Evolutionary conservation across 345 rosid species (phyloP).

Genomic region (Gossypium australe): DNA sequence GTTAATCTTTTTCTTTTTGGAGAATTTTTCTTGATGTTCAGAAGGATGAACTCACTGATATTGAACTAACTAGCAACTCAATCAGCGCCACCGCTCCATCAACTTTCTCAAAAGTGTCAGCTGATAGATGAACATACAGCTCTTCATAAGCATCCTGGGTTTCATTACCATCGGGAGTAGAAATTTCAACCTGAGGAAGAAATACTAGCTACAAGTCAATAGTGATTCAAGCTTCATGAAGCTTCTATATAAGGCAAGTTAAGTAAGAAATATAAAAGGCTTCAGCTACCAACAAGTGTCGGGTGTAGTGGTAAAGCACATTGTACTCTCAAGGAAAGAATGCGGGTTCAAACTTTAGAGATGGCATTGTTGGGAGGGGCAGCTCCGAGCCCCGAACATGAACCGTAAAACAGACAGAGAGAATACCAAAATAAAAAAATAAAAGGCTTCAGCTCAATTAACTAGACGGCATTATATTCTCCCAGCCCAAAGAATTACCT

Average conservation of each 20-base stretch:
- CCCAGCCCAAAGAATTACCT: constrained; percentile 37
- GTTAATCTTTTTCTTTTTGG: background rate
- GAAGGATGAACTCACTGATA: constrained; percentile 56
- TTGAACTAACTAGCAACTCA: constrained; percentile 71
- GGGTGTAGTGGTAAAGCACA: too few species aligned
- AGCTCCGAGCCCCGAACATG: too few species aligned
- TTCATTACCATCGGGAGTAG: constrained; percentile 52
- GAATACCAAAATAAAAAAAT: too few species aligned
- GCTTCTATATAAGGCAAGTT: constrained; percentile 1
- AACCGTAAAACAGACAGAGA: too few species aligned
- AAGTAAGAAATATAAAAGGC: background rate
- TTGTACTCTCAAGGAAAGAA: too few species aligned
- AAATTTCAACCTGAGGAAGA: constrained; percentile 60
- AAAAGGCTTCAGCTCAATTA: background rate
- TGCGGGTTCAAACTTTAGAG: too few species aligned
- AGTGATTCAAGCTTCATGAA: constrained; percentile 10
- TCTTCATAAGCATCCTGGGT: constrained; percentile 47
- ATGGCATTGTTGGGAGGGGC: too few species aligned
- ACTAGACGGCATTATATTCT: background rate
- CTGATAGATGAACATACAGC: constrained; percentile 61
- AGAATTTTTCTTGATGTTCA: background rate
- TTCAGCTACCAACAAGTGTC: background rate
- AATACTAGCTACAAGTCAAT: background rate
- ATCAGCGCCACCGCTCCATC: constrained; percentile 81
- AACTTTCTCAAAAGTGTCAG: constrained; percentile 80